A percentile compares a stretch with the other conserved stretches of the same genome.
Evolutionary conservation across 2,329 filamentous ascomycete species (phyloP).

Genomic region (Mollisia scopiformis): DNA sequence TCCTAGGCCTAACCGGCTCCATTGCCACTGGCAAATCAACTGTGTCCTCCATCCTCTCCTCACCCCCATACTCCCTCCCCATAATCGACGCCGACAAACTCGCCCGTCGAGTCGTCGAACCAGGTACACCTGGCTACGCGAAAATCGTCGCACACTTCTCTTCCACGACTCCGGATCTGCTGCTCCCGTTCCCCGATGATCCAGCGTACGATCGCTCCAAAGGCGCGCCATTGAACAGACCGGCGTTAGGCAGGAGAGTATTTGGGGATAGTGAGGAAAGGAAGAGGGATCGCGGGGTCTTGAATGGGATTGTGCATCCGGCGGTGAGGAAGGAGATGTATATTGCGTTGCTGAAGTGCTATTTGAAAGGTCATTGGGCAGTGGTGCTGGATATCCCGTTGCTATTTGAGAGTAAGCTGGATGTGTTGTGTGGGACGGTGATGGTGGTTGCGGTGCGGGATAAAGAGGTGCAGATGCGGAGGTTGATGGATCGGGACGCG

Average conservation of each 20-base stretch:
- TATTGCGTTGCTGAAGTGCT: conserved; percentile 70
- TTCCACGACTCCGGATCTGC: conserved; percentile 81
- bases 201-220: conserved; percentile 59
- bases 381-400: conserved; percentile 92
- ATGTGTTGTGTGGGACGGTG: conserved; percentile 82
- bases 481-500: conserved; percentile 74
- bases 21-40: conserved; percentile 99
- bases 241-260: conserved; percentile 80
- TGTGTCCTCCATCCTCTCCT: conserved; percentile 80
- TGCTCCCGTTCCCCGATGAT: conserved; percentile 61
- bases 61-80: conserved; percentile 81
- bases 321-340: conserved; percentile 86
- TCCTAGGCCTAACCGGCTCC: conserved; percentile 94
- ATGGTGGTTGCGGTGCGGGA: conserved; percentile 86
- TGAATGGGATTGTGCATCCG: conserved; percentile 93
- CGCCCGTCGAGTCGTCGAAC: conserved; percentile 91
- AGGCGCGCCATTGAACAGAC: conserved; percentile 79
- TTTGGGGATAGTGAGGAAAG: conserved; percentile 79
- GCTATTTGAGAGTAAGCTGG: conserved; percentile 86
- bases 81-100: conserved; percentile 93
- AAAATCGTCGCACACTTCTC: conserved; percentile 83
- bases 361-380: conserved; percentile 79
- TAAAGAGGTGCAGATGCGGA: conserved; percentile 78
- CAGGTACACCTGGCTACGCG: conserved; percentile 81
- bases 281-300: conserved; percentile 70